Conservation (phyloP, 306 rosid genomes). For the Trifolium repens region DNA sequence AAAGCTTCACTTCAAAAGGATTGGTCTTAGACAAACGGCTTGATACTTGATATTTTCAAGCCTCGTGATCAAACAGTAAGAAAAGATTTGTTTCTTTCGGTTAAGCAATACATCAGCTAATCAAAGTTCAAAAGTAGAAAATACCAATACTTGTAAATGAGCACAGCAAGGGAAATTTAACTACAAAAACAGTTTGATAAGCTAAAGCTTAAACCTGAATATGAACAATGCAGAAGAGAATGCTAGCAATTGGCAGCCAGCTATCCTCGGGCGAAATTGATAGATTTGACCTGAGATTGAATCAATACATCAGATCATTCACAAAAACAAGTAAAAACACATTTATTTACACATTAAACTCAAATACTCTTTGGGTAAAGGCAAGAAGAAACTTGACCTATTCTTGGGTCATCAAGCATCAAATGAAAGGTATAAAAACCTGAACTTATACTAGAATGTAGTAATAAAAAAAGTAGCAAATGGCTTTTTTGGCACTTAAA, state of each 20-base stretch:
- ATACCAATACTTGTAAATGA: neutral
- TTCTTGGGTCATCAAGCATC: neutral
- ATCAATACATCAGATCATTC: constrained; percentile 34
- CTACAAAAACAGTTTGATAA: constrained; percentile 9
- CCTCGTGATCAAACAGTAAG: neutral
- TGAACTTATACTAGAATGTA: neutral
- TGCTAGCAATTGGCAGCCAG: constrained; percentile 94
- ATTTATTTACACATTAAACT: neutral
- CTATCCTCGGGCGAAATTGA: constrained; percentile 86
- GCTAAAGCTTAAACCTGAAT: constrained; percentile 65
- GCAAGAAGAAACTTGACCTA: neutral
- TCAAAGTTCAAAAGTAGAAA: constrained; percentile 3
- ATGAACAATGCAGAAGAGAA: constrained; percentile 80
- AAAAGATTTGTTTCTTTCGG: neutral
- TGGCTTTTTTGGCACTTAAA: neutral
- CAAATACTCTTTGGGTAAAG: neutral
- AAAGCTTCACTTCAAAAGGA: neutral
- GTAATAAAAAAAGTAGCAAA: neutral
- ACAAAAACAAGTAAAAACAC: neutral
- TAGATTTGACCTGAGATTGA: constrained; percentile 69
- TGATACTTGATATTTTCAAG: constrained; percentile 14
- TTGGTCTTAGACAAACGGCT: constrained; percentile 9
- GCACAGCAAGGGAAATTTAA: neutral
- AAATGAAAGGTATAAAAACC: neutral
- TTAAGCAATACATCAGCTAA: constrained; percentile 3